Base-by-base conservation (phyloP, 805 yeast genomes). In the Jamesozyma jinghongensis region DNA sequence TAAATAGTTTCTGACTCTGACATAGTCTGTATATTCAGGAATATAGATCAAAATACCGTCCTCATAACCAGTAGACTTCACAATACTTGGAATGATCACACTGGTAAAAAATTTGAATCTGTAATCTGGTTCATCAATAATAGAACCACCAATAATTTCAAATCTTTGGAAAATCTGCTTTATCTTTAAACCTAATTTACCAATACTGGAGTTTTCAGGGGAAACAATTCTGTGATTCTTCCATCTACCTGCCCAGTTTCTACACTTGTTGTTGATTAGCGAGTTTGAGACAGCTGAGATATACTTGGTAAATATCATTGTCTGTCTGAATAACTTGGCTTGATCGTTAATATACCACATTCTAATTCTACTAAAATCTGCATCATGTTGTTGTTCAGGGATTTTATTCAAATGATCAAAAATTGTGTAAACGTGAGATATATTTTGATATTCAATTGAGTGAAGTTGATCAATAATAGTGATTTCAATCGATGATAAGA, bases 281-380 rank as follows among this genome's bases (percentile, higher is more conserved):
- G 78, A 75, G 57, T 82, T 85, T 52, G 90, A 74, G 50, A 78
- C 85, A 8, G 97, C 97, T 1, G 96, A 82, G 8, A 71, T 50
- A 56, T 73, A 85, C 51, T 79, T 85, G n/a, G 84, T 67, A 49
- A 92, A 81, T 3, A 84, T 68, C 53, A 92, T 61, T 0, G 83
- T 75, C 63, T 92, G 98, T 20, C 96, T 74, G 41, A 90, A 69
- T 38, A 68, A 67, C 47, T 68, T 71, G 12, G 85, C 80, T 50
- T 85, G 79, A 46, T 85, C 94, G 54, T 92, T 88, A 48, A 92
- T 79, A 29, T 82, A 79, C 94, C 95, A 88, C 82, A 84, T 81
- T 52, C 96, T 73, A 30, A 92, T 80, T 50, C 98, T 73, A 42
- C 92, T 77, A 61, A 92, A 92, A 62, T 92, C 98, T 13, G 94